Evolutionary conservation across 768 basidiomycete species (phyloP), one percentile per base, ranked within the genome.

Genomic region (Cystofilobasidium macerans): DNA sequence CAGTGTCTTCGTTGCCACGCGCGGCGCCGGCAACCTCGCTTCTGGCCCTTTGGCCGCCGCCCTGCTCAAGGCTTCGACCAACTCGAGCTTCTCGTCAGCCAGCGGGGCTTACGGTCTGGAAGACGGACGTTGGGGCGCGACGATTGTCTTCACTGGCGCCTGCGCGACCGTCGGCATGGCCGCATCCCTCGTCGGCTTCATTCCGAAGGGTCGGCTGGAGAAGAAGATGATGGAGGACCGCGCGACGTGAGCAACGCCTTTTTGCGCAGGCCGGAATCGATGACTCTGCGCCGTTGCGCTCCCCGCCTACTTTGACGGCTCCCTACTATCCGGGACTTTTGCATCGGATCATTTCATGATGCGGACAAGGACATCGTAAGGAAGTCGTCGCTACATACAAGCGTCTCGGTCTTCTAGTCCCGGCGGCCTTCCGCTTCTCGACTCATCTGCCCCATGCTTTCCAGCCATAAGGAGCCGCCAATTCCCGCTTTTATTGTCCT

Each of bases 81-180:
- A 42, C 2, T 60, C 58, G 36, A n/a, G 12, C 38, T 43, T 60
- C 22, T 18, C n/a, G 1, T 22, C 16, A 11, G 38, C 36, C 11
- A 26, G 30, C 8, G 58, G 58, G 40, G 58, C 58, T 12, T 60
- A 26, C 58, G 58, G 58, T 11, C 26, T 60, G 22, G 58, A 60
- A 14, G 26, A 60, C 24, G 58, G 58, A 1, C 3, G 40, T 26
- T 60, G 58, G 58, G 58, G 40, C 4, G 36, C 30, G 11, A 43
- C n/a, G 11, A 43, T 60, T 28, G 40, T 60, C 26, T 60, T 60
- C 24, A 43, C 38, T 5, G 58, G 58, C 16, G 13, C 45, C 3
- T 60, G 58, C 28, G 40, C 24, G 2, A 5, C 3, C 30, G 58
- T 60, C 14, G 58, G 40, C 9, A 3, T 20, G 16, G 1, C 20